Conservation (phyloP, 352 stramenopile species). For the Phytophthora idaei region DNA sequence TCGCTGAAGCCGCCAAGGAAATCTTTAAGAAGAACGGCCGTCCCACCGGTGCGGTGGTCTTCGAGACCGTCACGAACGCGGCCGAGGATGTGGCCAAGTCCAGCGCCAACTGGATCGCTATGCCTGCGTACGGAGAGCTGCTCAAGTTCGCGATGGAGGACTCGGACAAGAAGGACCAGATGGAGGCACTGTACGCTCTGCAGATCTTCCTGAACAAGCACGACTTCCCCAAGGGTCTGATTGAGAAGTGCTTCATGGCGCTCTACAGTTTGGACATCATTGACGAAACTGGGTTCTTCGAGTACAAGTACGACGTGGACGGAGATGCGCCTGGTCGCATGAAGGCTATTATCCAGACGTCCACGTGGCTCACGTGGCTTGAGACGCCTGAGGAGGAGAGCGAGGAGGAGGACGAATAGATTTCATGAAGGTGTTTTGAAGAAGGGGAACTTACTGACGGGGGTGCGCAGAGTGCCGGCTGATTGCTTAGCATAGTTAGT, state of each 20-base stretch:
- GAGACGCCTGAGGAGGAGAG: conserved; percentile 77
- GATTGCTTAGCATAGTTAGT: conserved; percentile 14
- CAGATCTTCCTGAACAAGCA: conserved; percentile 77
- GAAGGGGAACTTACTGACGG: conserved; percentile 18
- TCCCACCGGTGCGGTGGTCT: conserved; percentile 52
- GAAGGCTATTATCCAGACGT: conserved; percentile 86
- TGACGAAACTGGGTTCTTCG: conserved; percentile 79
- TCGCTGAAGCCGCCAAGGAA: conserved; percentile 56
- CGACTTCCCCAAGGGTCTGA: conserved; percentile 77
- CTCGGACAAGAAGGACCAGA: conserved; percentile 65
- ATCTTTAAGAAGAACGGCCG: conserved; percentile 53
- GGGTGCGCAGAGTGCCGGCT: conserved; percentile 10
- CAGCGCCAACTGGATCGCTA: conserved; percentile 83
- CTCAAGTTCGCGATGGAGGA: conserved; percentile 60
- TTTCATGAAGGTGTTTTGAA: conserved; percentile 34
- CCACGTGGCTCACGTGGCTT: conserved; percentile 82
- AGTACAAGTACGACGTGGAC: conserved; percentile 90
- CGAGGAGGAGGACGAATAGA: conserved; percentile 83
- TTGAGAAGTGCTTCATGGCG: conserved; percentile 88
- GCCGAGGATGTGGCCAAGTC: conserved; percentile 73
- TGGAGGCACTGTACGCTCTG: conserved; percentile 76
- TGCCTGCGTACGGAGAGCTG: conserved; percentile 63
- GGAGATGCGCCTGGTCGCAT: conserved; percentile 73
- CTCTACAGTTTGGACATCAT: conserved; percentile 86
- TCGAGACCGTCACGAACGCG: conserved; percentile 56